These are phyloP conservation scores for Petunia hybrid DNA, from an alignment of 305 asterid species.

Conservation along the genomic window DNA sequence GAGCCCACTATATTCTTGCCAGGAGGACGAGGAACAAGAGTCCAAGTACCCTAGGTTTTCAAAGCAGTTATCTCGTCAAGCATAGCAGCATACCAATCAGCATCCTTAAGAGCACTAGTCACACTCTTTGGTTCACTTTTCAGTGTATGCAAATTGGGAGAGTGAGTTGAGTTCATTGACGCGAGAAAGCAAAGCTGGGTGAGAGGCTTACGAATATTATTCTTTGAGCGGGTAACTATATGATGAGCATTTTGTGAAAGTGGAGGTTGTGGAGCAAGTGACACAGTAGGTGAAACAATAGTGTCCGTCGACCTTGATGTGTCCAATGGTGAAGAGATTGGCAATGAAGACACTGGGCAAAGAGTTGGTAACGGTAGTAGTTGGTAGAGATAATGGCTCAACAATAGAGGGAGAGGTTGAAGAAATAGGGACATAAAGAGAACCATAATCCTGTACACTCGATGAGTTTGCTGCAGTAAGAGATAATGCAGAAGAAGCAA, in stretches of 20 bases:
- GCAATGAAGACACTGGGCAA: too few species aligned
- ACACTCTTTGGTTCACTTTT: background rate
- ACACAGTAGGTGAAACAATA: too few species aligned
- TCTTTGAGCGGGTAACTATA: background rate
- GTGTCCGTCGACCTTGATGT: too few species aligned
- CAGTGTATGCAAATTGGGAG: too few species aligned
- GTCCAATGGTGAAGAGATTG: too few species aligned
- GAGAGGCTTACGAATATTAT: background rate
- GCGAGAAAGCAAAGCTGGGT: background rate
- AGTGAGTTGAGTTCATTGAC: background rate
- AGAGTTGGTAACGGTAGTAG: too few species aligned
- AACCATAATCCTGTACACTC: too few species aligned
- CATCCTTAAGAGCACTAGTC: background rate
- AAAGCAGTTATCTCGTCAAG: background rate
- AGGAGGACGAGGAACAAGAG: background rate
- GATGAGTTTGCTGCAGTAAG: too few species aligned
- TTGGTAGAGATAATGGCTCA: too few species aligned
- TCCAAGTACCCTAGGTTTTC: background rate
- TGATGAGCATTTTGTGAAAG: background rate
- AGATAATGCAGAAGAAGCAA: too few species aligned
- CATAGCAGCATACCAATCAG: background rate
- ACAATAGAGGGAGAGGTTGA: too few species aligned
- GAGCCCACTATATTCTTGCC: background rate
- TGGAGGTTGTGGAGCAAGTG: background rate
- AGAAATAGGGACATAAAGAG: too few species aligned